Conservation (phyloP, 768 basidiomycete species). For the Exidia glandulosa region DNA sequence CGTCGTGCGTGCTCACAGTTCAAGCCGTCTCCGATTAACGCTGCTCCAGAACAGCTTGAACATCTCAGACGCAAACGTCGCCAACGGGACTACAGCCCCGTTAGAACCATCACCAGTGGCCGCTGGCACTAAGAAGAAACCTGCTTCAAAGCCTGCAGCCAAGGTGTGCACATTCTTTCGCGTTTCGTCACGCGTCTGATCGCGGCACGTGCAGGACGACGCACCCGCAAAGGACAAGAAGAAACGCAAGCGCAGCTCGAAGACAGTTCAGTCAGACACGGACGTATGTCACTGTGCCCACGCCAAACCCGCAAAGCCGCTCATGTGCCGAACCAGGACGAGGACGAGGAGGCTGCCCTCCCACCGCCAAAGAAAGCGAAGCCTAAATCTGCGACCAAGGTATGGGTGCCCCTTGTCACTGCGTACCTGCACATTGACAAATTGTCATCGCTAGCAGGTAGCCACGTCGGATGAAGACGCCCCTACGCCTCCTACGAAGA, state of each 20-base stretch:
- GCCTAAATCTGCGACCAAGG: too few relatives aligned
- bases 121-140: not conserved
- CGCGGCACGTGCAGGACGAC: not conserved
- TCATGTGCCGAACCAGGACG: not conserved
- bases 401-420: too few relatives aligned
- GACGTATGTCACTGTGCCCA: not conserved
- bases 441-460: too few relatives aligned
- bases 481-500: constrained; percentile 12
- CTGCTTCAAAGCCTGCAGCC: not conserved
- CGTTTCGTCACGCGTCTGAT: too few relatives aligned
- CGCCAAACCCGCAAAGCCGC: not conserved
- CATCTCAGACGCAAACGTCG: not conserved
- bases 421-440: too few relatives aligned
- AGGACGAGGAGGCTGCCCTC: not conserved
- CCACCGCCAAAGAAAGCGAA: too few relatives aligned
- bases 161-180: not conserved
- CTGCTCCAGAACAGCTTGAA: too few relatives aligned
- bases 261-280: constrained; percentile 5
- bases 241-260: constrained; percentile 2
- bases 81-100: not conserved
- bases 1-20: constrained; percentile 3
- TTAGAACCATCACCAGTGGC: constrained; percentile 8
- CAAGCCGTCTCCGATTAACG: too few relatives aligned
- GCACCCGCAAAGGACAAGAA: not conserved
- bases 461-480: too few relatives aligned